Evolutionary conservation across 2,329 filamentous ascomycete species (phyloP).

Genomic region (Corinectria fuckeliana): DNA sequence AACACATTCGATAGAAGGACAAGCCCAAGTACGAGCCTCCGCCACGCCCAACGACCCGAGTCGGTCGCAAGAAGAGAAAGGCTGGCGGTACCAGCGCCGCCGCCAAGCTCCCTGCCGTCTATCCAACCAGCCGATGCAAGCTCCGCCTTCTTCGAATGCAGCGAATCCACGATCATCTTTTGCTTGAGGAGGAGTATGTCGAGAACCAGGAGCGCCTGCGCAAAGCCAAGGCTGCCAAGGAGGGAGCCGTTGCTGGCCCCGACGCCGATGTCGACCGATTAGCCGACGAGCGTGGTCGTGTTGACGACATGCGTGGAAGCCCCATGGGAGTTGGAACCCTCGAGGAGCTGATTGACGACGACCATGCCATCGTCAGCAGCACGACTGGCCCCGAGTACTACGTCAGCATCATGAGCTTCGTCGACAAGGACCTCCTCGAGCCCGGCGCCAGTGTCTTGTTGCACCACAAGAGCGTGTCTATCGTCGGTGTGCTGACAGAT

Average conservation of each 20-base stretch:
- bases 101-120: slow-evolving; percentile 92
- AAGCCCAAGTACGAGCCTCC: slow-evolving; percentile 99
- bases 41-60: slow-evolving; percentile 92
- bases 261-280: slow-evolving; percentile 82
- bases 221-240: slow-evolving; percentile 85
- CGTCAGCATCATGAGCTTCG: slow-evolving; percentile 99
- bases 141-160: slow-evolving; percentile 97
- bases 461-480: slow-evolving; percentile 97
- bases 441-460: slow-evolving; percentile 93
- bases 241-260: slow-evolving; percentile 69
- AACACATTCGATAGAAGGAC: slow-evolving; percentile 74
- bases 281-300: slow-evolving; percentile 91
- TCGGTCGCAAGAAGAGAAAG: slow-evolving; percentile 99
- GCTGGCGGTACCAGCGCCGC: slow-evolving; percentile 90
- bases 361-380: slow-evolving; percentile 97
- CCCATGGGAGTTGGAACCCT: slow-evolving; percentile 98
- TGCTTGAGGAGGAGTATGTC: slow-evolving; percentile 98
- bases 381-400: slow-evolving; percentile 98
- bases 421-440: slow-evolving; percentile 97
- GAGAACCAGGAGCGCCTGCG: slow-evolving; percentile 97
- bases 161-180: slow-evolving; percentile 94
- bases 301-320: slow-evolving; percentile 98
- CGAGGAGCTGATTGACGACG: slow-evolving; percentile 98
- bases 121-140: slow-evolving; percentile 96
- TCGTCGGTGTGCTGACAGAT: slow-evolving; percentile 95